These are phyloP conservation scores for Spathaspora sp. DNA, from an alignment of 1,139 yeast genomes.

Conservation along the genomic window DNA sequence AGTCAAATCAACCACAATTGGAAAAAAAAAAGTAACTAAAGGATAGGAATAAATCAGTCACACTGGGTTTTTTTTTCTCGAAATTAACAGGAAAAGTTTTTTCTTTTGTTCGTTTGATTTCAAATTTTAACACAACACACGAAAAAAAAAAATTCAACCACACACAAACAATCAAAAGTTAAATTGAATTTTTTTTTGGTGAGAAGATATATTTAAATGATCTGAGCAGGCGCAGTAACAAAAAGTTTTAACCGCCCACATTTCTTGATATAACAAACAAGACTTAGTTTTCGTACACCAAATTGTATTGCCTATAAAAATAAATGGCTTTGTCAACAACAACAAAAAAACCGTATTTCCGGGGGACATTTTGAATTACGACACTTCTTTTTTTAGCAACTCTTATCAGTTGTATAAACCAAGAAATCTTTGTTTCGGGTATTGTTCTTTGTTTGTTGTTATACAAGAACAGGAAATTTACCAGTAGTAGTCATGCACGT, in stretches of 20 bases:
- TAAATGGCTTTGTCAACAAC: no score
- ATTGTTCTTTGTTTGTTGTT: no score
- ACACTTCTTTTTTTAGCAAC: background rate
- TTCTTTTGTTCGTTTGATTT: background rate
- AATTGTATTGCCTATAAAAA: no score
- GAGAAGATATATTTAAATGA: no score
- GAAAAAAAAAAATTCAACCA: background rate
- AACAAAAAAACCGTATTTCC: background rate
- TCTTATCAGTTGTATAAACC: background rate
- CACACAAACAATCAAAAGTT: background rate
- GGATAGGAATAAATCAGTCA: background rate
- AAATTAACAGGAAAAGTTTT: background rate
- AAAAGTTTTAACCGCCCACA: no score
- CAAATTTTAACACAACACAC: constrained; percentile 3
- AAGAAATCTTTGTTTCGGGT: no score
- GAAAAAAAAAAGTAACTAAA: background rate
- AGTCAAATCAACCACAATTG: background rate
- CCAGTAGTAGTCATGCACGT: no score
- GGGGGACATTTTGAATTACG: background rate
- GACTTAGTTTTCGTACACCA: no score
- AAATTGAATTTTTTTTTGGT: background rate
- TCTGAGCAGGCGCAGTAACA: no score
- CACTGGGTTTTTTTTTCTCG: background rate
- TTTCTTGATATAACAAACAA: no score
- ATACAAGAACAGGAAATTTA: no score